phyloP scores from a whole-genome alignment of 2,329 filamentous ascomycete species.

The Aspergillus flavus region DNA sequence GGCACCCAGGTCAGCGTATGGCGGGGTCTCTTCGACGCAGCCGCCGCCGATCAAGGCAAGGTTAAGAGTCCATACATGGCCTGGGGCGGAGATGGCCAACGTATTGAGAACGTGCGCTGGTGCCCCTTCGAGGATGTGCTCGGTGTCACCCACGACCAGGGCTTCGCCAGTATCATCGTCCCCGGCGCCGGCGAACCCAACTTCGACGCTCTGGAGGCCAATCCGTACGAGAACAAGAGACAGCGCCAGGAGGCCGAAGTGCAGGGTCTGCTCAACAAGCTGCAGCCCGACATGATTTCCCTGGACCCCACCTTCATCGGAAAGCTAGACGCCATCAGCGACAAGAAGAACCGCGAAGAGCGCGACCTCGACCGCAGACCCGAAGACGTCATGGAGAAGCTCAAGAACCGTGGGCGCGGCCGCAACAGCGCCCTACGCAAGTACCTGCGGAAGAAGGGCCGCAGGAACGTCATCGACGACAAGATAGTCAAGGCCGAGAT shows the following conservation, averaged over 20 bases:
- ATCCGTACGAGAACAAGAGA: slow-evolving; percentile 91
- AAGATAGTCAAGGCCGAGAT: slow-evolving; percentile 85
- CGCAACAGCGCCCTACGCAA: slow-evolving; percentile 88
- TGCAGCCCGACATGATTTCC: slow-evolving; percentile 95
- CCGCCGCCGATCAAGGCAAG: slow-evolving; percentile 70
- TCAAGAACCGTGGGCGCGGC: slow-evolving; percentile 78
- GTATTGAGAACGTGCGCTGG: slow-evolving; percentile 81
- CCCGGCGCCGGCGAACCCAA: slow-evolving; percentile 97
- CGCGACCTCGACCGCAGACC: slow-evolving; percentile 75
- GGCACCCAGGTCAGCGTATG: slow-evolving; percentile 87
- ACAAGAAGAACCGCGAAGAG: slow-evolving; percentile 75
- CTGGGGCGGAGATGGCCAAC: slow-evolving; percentile 84
- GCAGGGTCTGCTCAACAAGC: slow-evolving; percentile 85
- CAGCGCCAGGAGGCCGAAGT: slow-evolving; percentile 93
- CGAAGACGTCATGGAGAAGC: slow-evolving; percentile 59
- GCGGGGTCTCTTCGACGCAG: slow-evolving; percentile 83
- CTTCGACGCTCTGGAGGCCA: slow-evolving; percentile 89
- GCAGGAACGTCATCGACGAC: slow-evolving; percentile 95
- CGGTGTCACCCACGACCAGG: slow-evolving; percentile 78
- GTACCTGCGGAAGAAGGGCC: slow-evolving; percentile 87
- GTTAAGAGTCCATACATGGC: slow-evolving; percentile 88
- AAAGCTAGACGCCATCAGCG: slow-evolving; percentile 77
- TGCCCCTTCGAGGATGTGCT: slow-evolving; percentile 95
- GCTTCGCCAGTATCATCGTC: slow-evolving; percentile 87
- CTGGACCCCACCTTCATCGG: slow-evolving; percentile 91